phyloP scores from a whole-genome alignment of 495 filamentous ascomycete genomes.

The Aspergillus panamensis region DNA sequence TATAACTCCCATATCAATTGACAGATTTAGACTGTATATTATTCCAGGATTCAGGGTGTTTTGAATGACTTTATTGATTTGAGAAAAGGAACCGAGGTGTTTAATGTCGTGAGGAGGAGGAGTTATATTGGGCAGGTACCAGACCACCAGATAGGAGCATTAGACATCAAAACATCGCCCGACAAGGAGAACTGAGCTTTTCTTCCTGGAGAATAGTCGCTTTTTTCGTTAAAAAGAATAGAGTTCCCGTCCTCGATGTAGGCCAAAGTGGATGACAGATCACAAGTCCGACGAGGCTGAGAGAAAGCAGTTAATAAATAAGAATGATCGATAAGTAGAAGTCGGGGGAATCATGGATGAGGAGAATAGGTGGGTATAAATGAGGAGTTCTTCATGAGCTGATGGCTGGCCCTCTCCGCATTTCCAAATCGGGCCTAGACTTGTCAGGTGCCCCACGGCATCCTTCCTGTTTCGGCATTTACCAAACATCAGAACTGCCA shows the following conservation, averaged over 20 bases:
- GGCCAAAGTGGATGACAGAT: constrained; percentile 1
- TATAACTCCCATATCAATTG: background rate
- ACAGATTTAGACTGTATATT: background rate
- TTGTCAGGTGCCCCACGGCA: background rate
- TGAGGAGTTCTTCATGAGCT: background rate
- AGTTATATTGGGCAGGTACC: constrained; percentile 11
- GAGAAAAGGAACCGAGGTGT: background rate
- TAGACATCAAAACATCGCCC: constrained; percentile 9
- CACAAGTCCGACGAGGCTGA: background rate
- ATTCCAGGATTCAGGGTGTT: background rate
- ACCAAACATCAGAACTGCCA: background rate
- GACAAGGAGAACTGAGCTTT: constrained; percentile 9
- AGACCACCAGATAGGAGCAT: constrained; percentile 8
- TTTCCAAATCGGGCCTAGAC: background rate
- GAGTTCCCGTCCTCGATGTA: constrained; percentile 2
- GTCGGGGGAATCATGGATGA: background rate
- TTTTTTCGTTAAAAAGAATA: background rate
- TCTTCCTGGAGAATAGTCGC: background rate
- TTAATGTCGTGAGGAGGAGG: background rate
- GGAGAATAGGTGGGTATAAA: background rate
- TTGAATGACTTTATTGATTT: background rate
- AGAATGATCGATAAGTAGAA: background rate
- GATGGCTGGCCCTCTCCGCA: background rate
- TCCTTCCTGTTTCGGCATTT: background rate
- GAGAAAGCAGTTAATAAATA: background rate